phyloP scores from a whole-genome alignment of 1,284 basidiomycete genomes.

The Trametes polyzona region DNA sequence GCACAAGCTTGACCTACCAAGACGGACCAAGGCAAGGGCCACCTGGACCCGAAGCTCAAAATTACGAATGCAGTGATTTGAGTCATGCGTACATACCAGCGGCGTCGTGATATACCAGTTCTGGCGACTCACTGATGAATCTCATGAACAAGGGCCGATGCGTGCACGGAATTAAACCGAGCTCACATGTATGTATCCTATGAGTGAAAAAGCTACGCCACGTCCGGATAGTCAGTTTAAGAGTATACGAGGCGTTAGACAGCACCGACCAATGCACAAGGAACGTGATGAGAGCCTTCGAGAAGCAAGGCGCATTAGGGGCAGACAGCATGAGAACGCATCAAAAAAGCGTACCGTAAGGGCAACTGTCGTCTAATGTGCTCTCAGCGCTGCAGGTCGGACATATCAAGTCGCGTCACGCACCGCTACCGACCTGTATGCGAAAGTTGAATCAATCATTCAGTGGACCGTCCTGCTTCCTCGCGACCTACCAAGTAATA shows the following conservation, averaged over 20 bases:
- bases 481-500: conserved; percentile 20
- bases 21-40: conserved; percentile 27
- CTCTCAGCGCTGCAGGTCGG: too few species aligned
- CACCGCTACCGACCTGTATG: conserved; percentile 21
- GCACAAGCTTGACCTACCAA: conserved; percentile 18
- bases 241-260: neutral
- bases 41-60: conserved; percentile 6
- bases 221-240: neutral
- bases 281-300: conserved; percentile 22
- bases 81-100: conserved; percentile 38
- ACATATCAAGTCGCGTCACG: neutral
- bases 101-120: conserved; percentile 42
- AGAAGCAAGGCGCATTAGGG: neutral
- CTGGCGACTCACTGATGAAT: conserved; percentile 41
- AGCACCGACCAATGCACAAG: conserved; percentile 26
- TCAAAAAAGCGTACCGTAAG: conserved; percentile 15
- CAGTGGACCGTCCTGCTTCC: neutral
- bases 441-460: conserved; percentile 12
- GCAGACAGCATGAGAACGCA: conserved; percentile 40
- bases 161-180: neutral
- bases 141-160: neutral
- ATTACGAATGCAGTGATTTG: neutral
- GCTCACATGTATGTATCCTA: conserved; percentile 26
- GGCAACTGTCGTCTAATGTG: conserved; percentile 18
- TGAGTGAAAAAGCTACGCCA: conserved; percentile 22